These are phyloP conservation scores for Venturiaceae sp. DNA, from an alignment of 2,329 filamentous ascomycete genomes.

Conservation along the genomic window DNA sequence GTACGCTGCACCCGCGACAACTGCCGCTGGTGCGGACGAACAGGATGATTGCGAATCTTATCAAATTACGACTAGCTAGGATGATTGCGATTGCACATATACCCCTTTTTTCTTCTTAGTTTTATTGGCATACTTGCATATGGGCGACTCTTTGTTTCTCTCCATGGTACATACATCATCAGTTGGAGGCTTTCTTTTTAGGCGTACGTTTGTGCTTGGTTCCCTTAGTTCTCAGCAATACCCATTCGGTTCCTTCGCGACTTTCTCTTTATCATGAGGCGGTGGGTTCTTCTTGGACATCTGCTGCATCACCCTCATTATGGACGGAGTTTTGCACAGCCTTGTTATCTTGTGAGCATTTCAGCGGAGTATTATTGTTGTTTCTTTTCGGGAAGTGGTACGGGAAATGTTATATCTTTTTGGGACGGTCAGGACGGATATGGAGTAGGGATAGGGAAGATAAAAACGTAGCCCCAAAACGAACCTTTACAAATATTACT, in stretches of 20 bases:
- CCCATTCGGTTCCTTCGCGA: not conserved
- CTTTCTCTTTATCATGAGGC: not conserved
- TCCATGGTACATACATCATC: not conserved
- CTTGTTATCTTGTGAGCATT: not conserved
- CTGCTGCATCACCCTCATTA: not conserved
- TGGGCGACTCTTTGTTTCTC: not conserved
- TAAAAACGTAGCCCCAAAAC: not conserved
- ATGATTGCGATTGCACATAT: not conserved
- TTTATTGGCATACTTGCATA: not conserved
- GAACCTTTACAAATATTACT: not conserved
- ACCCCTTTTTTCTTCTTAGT: not conserved
- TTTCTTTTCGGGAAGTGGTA: not conserved
- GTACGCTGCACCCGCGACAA: not conserved
- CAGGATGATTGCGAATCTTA: not conserved
- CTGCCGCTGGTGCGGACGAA: constrained; percentile 4
- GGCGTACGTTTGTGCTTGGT: not conserved
- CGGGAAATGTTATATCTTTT: not conserved
- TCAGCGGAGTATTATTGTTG: not conserved
- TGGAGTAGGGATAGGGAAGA: not conserved
- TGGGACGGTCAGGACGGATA: not conserved
- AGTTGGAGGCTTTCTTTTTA: not conserved
- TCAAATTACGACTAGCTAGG: not conserved
- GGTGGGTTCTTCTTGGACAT: not conserved
- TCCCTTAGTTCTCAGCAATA: not conserved
- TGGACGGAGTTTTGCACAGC: not conserved